Evolutionary conservation across 495 filamentous ascomycete genomes (phyloP), one percentile per base, ranked within the genome.

Genomic region (Penicillium paradoxum): DNA sequence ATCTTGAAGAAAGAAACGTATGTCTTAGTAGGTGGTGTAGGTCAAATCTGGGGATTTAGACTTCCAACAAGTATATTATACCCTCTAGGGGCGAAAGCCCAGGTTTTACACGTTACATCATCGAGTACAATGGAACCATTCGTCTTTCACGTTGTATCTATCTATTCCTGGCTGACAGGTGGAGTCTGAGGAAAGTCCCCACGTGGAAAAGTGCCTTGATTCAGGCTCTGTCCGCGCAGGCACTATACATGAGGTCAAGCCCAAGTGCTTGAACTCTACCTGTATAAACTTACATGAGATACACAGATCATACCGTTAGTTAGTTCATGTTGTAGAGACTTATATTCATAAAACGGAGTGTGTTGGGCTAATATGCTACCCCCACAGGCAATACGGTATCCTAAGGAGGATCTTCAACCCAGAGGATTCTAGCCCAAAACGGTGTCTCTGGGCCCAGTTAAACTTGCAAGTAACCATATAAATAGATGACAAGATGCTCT

Each of bases 41-140:
- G 19, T 15, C 32, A 24, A 37, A 6, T 38, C 8, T 22, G 5
- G n/a, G 25, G 18, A 29, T 33, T 25, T 32, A 2, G 32, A n/a
- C n/a, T 21, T 46, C 19, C 9, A 33, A 25, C 18, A 15, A 36
- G 33, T 3, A 9, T 9, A 45, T 42, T 38, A 33, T n/a, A 8
- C 7, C 32, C 14, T 38, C 53, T 15, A 19, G 14, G 11, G n/a
- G 6, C 45, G 33, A n/a, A 32, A 51, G 41, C 14, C 18, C 9
- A 5, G 21, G 15, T 11, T 11, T 14, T 18, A 15, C 24, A 32
- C 10, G 54, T 57, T 57, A 53, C 54, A 53, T 53, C 37, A 10
- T 41, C 14, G 25, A 10, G 3, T 34, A 32, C 46, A 39, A 38
- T 45, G 32, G 36, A 47, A 32, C 36, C 49, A 27, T 54, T 40